phyloP scores from a whole-genome alignment of 140 eudicot species.

The Erigeron philadelphicus region DNA sequence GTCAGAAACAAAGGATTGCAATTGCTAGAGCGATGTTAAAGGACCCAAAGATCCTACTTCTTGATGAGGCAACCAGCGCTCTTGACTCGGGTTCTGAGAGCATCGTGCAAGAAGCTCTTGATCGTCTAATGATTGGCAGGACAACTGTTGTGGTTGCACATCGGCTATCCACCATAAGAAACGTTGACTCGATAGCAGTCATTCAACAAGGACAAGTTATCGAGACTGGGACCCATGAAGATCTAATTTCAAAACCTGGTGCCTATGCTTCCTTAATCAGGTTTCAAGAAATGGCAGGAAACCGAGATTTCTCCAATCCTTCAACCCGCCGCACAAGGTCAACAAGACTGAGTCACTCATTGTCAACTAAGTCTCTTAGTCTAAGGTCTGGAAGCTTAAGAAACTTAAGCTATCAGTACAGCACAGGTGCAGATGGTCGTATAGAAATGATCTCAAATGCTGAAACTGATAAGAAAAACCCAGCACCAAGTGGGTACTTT shows the following conservation, averaged over 20 bases:
- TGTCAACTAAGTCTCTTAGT: conserved; percentile 88
- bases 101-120: conserved; percentile 97
- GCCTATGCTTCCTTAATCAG: conserved; percentile 79
- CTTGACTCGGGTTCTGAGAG: conserved; percentile 91
- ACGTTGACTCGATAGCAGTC: conserved; percentile 89
- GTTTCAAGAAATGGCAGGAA: conserved; percentile 96
- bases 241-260: conserved; percentile 73
- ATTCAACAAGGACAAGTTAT: conserved; percentile 90
- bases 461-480: conserved; percentile 77
- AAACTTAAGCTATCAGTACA: conserved; percentile 79
- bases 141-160: conserved; percentile 96
- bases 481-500: conserved; percentile 79
- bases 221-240: conserved; percentile 92
- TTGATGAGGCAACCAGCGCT: conserved; percentile 97
- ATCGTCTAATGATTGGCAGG: conserved; percentile 89
- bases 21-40: conserved; percentile 97
- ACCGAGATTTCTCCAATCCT: conserved; percentile 80
- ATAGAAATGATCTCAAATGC: conserved; percentile 93
- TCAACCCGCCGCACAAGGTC: conserved; percentile 83
- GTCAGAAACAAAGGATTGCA: conserved; percentile 96
- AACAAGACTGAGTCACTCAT: conserved; percentile 67
- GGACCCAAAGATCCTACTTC: conserved; percentile 85
- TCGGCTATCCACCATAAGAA: conserved; percentile 92
- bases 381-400: conserved; percentile 95
- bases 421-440: conserved; percentile 96